Base-by-base conservation (phyloP, 2,329 filamentous ascomycete genomes). In the Phyllosticta citribraziliensis region DNA sequence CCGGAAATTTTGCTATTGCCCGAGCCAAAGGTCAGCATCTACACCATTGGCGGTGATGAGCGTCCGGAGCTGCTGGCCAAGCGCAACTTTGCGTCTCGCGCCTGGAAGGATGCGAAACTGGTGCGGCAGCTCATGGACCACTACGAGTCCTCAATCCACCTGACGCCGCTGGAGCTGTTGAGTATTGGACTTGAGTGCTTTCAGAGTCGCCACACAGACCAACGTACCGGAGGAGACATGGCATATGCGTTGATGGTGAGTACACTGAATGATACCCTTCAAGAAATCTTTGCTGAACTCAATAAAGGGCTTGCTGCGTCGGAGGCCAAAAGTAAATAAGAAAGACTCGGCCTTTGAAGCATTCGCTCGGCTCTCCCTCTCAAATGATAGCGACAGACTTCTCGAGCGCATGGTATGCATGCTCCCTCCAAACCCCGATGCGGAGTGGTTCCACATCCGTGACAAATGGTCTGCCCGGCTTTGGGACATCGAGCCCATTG, bases 401-500 rank as follows among this genome's bases (percentile, higher is more conserved):
- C 51, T 59, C n/a, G 57, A 59, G 30, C 51, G 57, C 24, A 27
- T 59, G 40, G 73, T 80, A 11, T 79, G 77, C 65, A 67, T 78
- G 1, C 65, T 76, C 0, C 75, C 78, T 1, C 65, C 65, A 33
- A 57, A 63, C 3, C 67, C 66, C 2, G 64, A 70, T 17, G 67
- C 74, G 52, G 70, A 70, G 0, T 80, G 78, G 77, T 69, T 74
- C 40, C 66, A 71, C 2, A 74, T 76, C 57, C 66, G 72, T 6
- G 79, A 81, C 60, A 67, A 67, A 3, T 80, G 73, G 67, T 65
- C 69, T 5, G 67, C 69, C 6, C 73, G 73, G n/a, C 72, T 80
- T 1, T 78, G 77, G 73, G 76, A 79, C 55, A 76, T 80, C 24
- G 66, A 75, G 5, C 78, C 78, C 0, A 68, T 64, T 0, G 73